Percentiles rank a stretch among this genome's conserved stretches.
These are phyloP conservation scores for Entophlyctis luteolus DNA, from an alignment of 192 early-diverging fungal species.

Conservation along the genomic window DNA sequence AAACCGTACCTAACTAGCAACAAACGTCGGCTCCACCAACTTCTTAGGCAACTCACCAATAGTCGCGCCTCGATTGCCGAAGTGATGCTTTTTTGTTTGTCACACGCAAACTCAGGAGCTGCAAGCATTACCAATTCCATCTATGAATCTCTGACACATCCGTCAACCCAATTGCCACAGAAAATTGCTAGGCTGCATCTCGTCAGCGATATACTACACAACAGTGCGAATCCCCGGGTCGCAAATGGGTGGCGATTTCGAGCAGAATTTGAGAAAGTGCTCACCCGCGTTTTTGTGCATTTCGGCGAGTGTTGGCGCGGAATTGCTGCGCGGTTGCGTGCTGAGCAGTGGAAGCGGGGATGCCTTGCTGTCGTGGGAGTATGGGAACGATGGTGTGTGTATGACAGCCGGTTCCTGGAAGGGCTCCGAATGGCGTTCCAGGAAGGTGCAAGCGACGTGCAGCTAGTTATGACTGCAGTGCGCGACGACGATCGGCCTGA, in stretches of 20 bases:
- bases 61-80: conserved; percentile 59
- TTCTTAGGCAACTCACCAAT: conserved; percentile 31
- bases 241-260: conserved; percentile 88
- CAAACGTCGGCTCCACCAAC: conserved; percentile 19
- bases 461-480: not conserved
- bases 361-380: conserved; percentile 65
- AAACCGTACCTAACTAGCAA: conserved; percentile 1
- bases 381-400: conserved; percentile 91
- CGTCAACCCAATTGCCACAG: conserved; percentile 50
- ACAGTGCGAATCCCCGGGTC: conserved; percentile 54
- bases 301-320: conserved; percentile 62
- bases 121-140: conserved; percentile 67
- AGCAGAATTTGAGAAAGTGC: conserved; percentile 56
- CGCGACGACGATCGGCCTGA: not conserved
- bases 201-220: conserved; percentile 89
- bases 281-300: conserved; percentile 65
- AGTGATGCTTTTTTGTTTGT: conserved; percentile 79
- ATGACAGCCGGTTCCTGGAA: conserved; percentile 64
- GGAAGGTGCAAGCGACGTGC: conserved; percentile 25
- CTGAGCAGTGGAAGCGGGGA: conserved; percentile 65
- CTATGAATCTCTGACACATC: conserved; percentile 52
- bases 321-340: conserved; percentile 72
- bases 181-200: conserved; percentile 76
- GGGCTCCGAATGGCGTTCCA: conserved; percentile 51
- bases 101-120: conserved; percentile 52